Conservation (phyloP, 768 basidiomycete genomes). For the Kwoniella sp. region DNA sequence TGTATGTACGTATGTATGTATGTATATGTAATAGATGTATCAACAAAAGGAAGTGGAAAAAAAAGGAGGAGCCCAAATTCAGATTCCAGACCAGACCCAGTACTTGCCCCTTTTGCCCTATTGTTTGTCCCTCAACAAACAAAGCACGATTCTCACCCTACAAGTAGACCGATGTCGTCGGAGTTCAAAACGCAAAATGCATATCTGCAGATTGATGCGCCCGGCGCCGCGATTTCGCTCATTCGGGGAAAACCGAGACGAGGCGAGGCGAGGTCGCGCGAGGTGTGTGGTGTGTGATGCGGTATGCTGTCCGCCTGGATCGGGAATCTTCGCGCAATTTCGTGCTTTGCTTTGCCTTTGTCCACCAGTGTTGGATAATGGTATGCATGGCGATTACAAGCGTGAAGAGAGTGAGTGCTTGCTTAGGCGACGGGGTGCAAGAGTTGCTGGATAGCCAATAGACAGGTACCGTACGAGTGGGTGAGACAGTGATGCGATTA, state of each 20-base stretch:
- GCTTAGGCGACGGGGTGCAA: too few species aligned
- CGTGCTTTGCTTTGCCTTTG: too few species aligned
- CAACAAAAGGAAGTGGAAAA: neutral
- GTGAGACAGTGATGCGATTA: conserved; percentile 2
- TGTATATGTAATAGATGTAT: neutral
- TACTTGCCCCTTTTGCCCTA: too few species aligned
- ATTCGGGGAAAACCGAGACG: neutral
- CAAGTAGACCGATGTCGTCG: neutral
- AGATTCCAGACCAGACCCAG: too few species aligned
- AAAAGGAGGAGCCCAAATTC: neutral
- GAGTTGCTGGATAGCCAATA: too few species aligned
- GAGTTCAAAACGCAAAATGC: neutral
- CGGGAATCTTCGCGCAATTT: too few species aligned
- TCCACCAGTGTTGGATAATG: too few species aligned
- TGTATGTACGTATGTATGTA: neutral
- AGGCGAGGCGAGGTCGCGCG: neutral
- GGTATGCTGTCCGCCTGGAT: neutral
- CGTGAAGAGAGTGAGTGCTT: too few species aligned
- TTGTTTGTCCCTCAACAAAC: too few species aligned
- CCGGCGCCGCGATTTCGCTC: neutral
- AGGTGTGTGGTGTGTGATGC: too few species aligned
- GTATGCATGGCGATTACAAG: too few species aligned
- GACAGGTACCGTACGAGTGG: neutral
- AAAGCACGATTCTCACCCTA: neutral
- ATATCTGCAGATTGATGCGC: too few species aligned